Base-by-base conservation (phyloP, 345 rosid species). In the Limnanthes douglasii region DNA sequence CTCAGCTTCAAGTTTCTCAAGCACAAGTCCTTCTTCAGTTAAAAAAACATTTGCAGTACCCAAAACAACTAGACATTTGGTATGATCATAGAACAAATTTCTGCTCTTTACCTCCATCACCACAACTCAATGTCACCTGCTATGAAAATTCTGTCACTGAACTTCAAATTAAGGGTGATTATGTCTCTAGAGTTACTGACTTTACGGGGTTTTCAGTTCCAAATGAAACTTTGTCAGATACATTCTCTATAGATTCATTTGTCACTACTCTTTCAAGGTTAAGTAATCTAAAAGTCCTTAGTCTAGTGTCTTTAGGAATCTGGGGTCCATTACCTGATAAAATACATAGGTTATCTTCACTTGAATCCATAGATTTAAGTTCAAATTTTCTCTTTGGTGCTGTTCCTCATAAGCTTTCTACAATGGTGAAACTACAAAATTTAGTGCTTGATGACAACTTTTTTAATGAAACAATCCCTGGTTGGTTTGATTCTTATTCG, bases 271-370 rank as follows among this genome's bases (percentile, higher is more conserved):
- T 79, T 8, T 41, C 74, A 15, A 67, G 86, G 55, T 55, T 79
- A 6, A 67, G 46, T 25, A 53, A 63, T 29, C 64, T 79, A 40
- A 69, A 62, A 49, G 74, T 65, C 31, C 82, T 79, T 41, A 60
- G 67, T 42, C 54, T 79, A 27, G 41, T 68, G 34, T 72, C 78
- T 46, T 24, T 75, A 32, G 93, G 93, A 21, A 72, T 79, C 25
- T 79, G 93, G 93, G 93, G 93, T 20, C 61, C 73, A 14, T 70
- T 75, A 21, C 82, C 82, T 7, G 79, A 67, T 59, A 79, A 79
- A 39, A 74, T 79, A 34, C 81, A 69, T 48, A 21, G 93, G 34
- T 40, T 79, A 38, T 48, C 51, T 39, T 55, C 72, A n/a, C 76
- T 79, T n/a, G 78, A 75, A 34, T 53, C 54, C 31, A 52, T 79